Conservation (phyloP, 2,329 filamentous ascomycete species). For the Elsinoe fawcettii region DNA sequence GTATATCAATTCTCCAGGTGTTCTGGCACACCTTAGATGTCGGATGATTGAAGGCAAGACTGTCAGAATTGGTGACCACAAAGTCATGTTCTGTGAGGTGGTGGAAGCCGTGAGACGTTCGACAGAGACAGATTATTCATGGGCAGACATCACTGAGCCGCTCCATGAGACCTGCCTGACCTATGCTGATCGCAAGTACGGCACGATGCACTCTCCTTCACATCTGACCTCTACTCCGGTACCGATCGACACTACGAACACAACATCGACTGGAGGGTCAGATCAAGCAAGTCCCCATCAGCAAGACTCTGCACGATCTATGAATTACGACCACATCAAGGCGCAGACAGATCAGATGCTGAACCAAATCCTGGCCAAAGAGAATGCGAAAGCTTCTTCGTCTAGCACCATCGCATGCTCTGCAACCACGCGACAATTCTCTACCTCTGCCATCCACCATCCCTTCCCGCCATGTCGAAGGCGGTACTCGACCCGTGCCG, state of each 20-base stretch:
- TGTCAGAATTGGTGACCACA: slow-evolving; percentile 39
- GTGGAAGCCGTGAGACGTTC: background rate
- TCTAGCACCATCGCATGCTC: background rate
- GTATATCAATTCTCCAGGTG: slow-evolving; percentile 15
- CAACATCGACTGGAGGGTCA: background rate
- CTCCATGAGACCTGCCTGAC: background rate
- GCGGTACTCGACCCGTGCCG: background rate
- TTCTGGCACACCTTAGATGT: slow-evolving; percentile 30
- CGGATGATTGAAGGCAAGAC: slow-evolving; percentile 30
- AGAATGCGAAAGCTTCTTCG: background rate
- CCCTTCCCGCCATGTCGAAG: background rate
- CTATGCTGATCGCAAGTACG: background rate
- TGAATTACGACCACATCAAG: background rate
- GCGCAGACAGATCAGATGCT: background rate
- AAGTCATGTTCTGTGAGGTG: slow-evolving; percentile 32
- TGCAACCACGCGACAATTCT: background rate
- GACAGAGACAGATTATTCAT: background rate
- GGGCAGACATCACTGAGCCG: background rate
- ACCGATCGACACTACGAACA: background rate
- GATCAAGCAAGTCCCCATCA: background rate
- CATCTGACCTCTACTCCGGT: background rate
- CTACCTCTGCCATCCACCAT: background rate
- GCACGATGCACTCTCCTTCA: background rate
- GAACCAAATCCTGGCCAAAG: background rate
- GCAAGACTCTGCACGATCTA: background rate